phyloP scores from a whole-genome alignment of 1,139 yeast genomes.

The Suhomyces maxii region DNA sequence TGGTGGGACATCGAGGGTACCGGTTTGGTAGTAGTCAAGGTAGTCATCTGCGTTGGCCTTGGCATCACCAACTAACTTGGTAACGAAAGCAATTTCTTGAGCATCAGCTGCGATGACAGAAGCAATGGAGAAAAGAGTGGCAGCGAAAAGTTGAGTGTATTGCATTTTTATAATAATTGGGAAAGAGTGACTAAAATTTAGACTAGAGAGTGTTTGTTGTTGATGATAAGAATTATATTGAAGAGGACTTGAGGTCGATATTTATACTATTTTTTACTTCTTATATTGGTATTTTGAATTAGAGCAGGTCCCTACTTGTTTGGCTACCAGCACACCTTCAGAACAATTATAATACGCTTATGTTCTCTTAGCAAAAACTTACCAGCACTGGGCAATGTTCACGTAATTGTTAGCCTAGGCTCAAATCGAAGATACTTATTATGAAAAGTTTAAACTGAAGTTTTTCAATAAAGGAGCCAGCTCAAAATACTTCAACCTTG shows the following conservation, averaged over 20 bases:
- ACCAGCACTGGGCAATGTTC: too few species aligned
- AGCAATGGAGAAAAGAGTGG: slow-evolving; percentile 7
- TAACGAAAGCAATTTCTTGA: slow-evolving; percentile 30
- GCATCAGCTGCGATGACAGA: slow-evolving; percentile 15
- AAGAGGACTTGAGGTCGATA: background rate
- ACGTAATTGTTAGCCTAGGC: too few species aligned
- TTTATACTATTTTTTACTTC: slow-evolving; percentile 2
- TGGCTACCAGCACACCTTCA: too few species aligned
- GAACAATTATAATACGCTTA: too few species aligned
- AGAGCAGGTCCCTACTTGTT: too few species aligned
- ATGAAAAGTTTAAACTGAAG: too few species aligned
- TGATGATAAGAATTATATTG: background rate
- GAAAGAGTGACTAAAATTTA: slow-evolving; percentile 4
- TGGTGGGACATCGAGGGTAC: slow-evolving; percentile 23
- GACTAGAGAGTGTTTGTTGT: background rate
- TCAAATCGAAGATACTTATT: too few species aligned
- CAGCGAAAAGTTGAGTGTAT: slow-evolving; percentile 9
- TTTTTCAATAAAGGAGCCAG: too few species aligned
- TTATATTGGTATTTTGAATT: too few species aligned
- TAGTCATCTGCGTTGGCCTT: slow-evolving; percentile 23
- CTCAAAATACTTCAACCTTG: too few species aligned
- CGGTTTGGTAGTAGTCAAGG: slow-evolving; percentile 25
- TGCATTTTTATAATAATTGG: slow-evolving; percentile 6
- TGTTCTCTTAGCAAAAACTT: too few species aligned
- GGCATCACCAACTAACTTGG: slow-evolving; percentile 30